phyloP scores from a whole-genome alignment of 2,329 filamentous ascomycete genomes.

The Fonsecaea pedrosoi region DNA sequence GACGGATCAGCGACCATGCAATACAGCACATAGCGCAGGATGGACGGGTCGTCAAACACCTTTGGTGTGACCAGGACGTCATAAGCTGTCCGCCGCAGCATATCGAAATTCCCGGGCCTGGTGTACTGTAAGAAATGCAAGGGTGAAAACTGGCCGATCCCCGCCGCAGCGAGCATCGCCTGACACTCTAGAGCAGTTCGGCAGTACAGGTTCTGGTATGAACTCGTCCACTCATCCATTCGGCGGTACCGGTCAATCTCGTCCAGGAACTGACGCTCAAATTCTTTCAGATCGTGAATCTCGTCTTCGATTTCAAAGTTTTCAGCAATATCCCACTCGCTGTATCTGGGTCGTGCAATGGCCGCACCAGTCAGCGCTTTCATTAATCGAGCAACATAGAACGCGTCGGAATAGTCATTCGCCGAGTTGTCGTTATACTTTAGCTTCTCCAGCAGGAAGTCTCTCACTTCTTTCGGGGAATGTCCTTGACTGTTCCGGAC shows the following conservation, averaged over 20 bases:
- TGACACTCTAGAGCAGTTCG: slow-evolving; percentile 67
- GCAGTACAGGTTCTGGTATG: slow-evolving; percentile 69
- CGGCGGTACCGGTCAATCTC: slow-evolving; percentile 69
- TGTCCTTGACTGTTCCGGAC: slow-evolving; percentile 77
- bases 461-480: slow-evolving; percentile 78
- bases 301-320: slow-evolving; percentile 56
- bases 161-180: slow-evolving; percentile 60
- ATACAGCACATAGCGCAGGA: slow-evolving; percentile 64
- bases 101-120: slow-evolving; percentile 64
- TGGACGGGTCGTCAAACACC: slow-evolving; percentile 57
- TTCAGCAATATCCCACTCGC: slow-evolving; percentile 49
- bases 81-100: slow-evolving; percentile 66
- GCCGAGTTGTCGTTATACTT: slow-evolving; percentile 93
- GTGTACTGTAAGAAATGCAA: slow-evolving; percentile 68
- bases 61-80: slow-evolving; percentile 63
- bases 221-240: slow-evolving; percentile 71
- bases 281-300: slow-evolving; percentile 59
- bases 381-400: slow-evolving; percentile 85
- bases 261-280: slow-evolving; percentile 63
- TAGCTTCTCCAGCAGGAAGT: slow-evolving; percentile 86
- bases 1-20: slow-evolving; percentile 64
- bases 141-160: slow-evolving; percentile 59
- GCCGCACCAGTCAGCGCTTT: slow-evolving; percentile 64
- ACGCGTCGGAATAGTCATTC: slow-evolving; percentile 86
- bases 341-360: slow-evolving; percentile 50